phyloP scores from a whole-genome alignment of 148 eudicot genomes.

The Persicaria tinctoria region DNA sequence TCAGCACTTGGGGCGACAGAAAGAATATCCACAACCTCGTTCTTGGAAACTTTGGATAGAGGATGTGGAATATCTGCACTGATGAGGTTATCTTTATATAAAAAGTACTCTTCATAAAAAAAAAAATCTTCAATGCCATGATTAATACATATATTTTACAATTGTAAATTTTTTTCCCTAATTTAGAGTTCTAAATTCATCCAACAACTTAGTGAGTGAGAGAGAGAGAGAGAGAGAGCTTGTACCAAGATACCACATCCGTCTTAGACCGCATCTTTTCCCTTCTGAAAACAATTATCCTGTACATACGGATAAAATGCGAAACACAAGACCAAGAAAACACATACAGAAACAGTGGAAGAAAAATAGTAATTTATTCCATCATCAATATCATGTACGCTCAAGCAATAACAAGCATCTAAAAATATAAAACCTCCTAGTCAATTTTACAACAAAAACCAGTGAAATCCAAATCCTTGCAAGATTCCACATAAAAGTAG shows the following conservation, averaged over 20 bases:
- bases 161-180: background rate
- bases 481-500: background rate
- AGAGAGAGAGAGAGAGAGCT: slow-evolving; percentile 20
- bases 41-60: too few species aligned
- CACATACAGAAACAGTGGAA: too few species aligned
- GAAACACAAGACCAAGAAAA: too few species aligned
- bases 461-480: background rate
- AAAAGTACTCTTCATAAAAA: background rate
- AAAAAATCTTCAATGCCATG: background rate
- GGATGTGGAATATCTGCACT: too few species aligned
- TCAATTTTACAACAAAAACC: background rate
- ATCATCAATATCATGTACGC: background rate
- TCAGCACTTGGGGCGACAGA: too few species aligned
- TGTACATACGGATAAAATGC: slow-evolving; percentile 6
- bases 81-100: background rate
- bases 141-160: background rate
- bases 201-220: background rate
- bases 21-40: too few species aligned
- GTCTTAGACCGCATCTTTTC: slow-evolving; percentile 23
- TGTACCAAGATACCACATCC: slow-evolving; percentile 46
- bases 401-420: background rate
- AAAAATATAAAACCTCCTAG: background rate
- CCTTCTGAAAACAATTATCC: slow-evolving; percentile 15
- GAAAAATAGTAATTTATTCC: too few species aligned
- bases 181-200: background rate